Percentiles rank a stretch among this genome's conserved stretches.
Evolutionary conservation across 1,284 basidiomycete species (phyloP).

Genomic region (Ceratobasidium sp.): DNA sequence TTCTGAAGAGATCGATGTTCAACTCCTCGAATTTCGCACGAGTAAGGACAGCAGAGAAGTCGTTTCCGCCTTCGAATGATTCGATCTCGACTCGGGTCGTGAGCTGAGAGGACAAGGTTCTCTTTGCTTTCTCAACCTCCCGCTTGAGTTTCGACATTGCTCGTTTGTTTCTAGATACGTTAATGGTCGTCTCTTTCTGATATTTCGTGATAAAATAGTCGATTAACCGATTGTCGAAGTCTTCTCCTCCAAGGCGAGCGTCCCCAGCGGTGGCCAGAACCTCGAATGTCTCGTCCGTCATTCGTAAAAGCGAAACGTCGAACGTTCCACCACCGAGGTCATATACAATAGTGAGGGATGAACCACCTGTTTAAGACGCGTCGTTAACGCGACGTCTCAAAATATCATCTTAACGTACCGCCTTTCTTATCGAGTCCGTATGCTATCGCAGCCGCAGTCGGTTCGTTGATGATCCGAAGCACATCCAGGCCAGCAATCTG

Average conservation of each 20-base stretch:
- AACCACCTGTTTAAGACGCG: no score
- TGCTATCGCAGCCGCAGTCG: constrained; percentile 69
- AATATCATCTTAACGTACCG: no score
- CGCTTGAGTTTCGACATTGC: constrained; percentile 71
- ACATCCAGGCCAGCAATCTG: constrained; percentile 70
- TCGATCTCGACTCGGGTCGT: constrained; percentile 70
- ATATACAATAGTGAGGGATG: constrained; percentile 72
- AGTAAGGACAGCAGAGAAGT: constrained; percentile 69
- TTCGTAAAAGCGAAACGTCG: constrained; percentile 97
- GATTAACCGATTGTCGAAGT: constrained; percentile 71
- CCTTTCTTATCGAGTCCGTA: constrained; percentile 71
- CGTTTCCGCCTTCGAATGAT: constrained; percentile 70
- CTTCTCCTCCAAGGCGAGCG: constrained; percentile 73
- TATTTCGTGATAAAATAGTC: constrained; percentile 65
- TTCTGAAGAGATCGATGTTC: constrained; percentile 72
- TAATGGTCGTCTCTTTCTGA: constrained; percentile 65
- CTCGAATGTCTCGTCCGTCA: constrained; percentile 96
- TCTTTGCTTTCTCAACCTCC: constrained; percentile 72
- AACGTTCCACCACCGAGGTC: constrained; percentile 78
- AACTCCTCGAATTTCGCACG: constrained; percentile 73
- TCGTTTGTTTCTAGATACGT: constrained; percentile 66
- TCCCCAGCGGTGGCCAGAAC: constrained; percentile 81
- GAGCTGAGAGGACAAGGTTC: constrained; percentile 69
- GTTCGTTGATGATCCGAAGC: constrained; percentile 72
- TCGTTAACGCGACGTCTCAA: no score